Percentiles rank a stretch among this genome's conserved stretches.
Evolutionary conservation across 1,139 yeast genomes (phyloP).

Genomic region (Pichia sp.): DNA sequence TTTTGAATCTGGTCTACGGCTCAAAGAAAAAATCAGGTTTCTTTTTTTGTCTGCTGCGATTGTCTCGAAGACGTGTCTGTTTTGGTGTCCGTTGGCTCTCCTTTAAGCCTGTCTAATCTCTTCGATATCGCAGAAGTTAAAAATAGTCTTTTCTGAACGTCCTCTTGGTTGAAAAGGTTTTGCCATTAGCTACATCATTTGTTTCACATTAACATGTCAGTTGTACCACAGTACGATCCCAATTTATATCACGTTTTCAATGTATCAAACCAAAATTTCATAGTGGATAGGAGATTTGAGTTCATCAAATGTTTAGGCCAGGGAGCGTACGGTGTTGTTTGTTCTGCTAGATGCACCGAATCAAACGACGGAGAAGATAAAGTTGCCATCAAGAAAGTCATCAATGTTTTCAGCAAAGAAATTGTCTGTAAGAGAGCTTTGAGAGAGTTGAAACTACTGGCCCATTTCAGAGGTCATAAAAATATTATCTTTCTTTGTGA

Average conservation of each 20-base stretch:
- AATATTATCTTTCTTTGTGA: slow-evolving; percentile 92
- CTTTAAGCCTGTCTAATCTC: no score
- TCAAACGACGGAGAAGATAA: slow-evolving; percentile 62
- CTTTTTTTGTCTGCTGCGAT: no score
- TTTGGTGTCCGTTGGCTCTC: no score
- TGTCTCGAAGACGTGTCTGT: no score
- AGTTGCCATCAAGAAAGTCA: slow-evolving; percentile 94
- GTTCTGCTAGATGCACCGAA: slow-evolving; percentile 78
- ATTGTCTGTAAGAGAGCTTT: slow-evolving; percentile 84
- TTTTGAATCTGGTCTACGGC: no score
- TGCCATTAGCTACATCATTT: no score
- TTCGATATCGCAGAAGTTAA: no score
- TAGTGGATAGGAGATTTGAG: slow-evolving; percentile 77
- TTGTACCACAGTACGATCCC: slow-evolving; percentile 49
- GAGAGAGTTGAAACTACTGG: slow-evolving; percentile 77
- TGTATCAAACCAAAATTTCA: slow-evolving; percentile 85
- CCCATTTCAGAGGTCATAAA: slow-evolving; percentile 83
- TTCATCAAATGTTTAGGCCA: slow-evolving; percentile 89
- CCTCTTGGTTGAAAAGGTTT: no score
- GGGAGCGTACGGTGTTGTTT: slow-evolving; percentile 95
- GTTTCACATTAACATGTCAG: slow-evolving; percentile 29
- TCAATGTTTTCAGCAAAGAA: slow-evolving; percentile 83
- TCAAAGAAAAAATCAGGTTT: no score
- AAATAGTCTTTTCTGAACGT: no score
- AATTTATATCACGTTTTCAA: slow-evolving; percentile 27